Base-by-base conservation (phyloP, 164 flowering plant species). In the Malania oleifera region DNA sequence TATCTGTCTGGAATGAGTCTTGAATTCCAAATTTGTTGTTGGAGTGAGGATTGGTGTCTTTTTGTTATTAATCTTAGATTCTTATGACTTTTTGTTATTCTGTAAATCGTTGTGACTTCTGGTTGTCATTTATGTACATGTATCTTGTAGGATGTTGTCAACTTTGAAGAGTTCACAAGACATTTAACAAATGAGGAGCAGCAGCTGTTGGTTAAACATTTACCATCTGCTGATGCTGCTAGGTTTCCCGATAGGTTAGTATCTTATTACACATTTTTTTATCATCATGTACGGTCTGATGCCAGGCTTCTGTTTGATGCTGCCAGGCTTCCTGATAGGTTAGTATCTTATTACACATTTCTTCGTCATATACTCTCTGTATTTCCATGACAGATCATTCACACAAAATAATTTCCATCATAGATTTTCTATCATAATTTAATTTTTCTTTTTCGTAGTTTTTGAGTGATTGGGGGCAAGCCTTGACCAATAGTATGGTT, bases 111-210 rank as follows among this genome's bases (percentile, higher is more conserved):
- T 38, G 1, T 13, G 17, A 4, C 27, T n/a, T 46, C 22, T 56
- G 12, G 63, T n/a, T n/a, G n/a, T n/a, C n/a, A 46, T 65, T 67
- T 13, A 38, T 55, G 54, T 57, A 34, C 61, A 22, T 70, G 46
- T 59, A 61, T 75, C 64, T 31, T 74, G 66, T 75, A 93, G 99
- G 96, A 86, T 69, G 70, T 87, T 61, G 54, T 85, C 17, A 83
- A 76, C 68, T 82, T 69, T 59, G 87, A 86, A 65, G 84, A 73
- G 75, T 86, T 90, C 43, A 57, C 45, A 31, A 69, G 69, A 58
- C 72, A 75, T 59, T 71, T 93, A 57, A 84, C 96, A 45, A 62
- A 58, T 58, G 91, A 86, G 50, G 97, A 93, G 62, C 89, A 85
- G 56, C 76, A 73, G 57, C 80, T 67, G 40, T 70, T 93, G 81